Evolutionary conservation across 2,329 filamentous ascomycete genomes (phyloP).

Genomic region (Graphilbum ipis-grandicollis): DNA sequence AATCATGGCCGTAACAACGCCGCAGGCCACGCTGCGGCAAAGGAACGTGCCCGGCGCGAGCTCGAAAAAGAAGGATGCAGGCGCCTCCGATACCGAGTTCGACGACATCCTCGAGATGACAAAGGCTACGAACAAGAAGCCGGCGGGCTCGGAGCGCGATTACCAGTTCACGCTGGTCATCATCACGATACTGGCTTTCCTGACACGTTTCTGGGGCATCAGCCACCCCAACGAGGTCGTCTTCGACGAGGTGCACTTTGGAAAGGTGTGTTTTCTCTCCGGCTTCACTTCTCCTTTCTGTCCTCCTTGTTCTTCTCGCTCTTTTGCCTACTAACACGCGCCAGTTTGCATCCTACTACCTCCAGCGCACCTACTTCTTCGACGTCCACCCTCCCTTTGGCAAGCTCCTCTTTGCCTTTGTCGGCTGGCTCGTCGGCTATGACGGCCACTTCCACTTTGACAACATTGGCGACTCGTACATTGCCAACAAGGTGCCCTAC

Average conservation of each 20-base stretch:
- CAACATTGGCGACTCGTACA: constrained; percentile 97
- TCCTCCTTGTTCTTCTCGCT: background rate
- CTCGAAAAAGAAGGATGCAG: constrained; percentile 31
- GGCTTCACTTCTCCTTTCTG: background rate
- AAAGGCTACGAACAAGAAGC: constrained; percentile 15
- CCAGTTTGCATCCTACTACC: constrained; percentile 63
- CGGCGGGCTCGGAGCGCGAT: constrained; percentile 50
- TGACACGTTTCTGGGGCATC: constrained; percentile 92
- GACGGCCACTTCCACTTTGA: constrained; percentile 96
- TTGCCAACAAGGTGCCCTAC: constrained; percentile 92
- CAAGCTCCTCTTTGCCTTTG: constrained; percentile 92
- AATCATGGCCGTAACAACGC: constrained; percentile 16
- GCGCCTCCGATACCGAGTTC: constrained; percentile 25
- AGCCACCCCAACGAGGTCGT: constrained; percentile 91
- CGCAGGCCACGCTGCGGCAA: constrained; percentile 42
- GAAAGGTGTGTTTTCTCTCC: constrained; percentile 54
- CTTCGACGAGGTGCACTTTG: constrained; percentile 98
- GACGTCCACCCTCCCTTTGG: constrained; percentile 97
- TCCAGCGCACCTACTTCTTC: constrained; percentile 98
- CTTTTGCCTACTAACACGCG: background rate
- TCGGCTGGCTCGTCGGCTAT: constrained; percentile 95
- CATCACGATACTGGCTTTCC: constrained; percentile 69
- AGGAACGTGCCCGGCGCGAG: constrained; percentile 28
- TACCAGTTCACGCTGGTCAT: constrained; percentile 64
- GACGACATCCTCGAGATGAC: constrained; percentile 30